Evolutionary conservation across 2,329 filamentous ascomycete species (phyloP), one percentile per base, ranked within the genome.

Genomic region (Pyricularia sp.): DNA sequence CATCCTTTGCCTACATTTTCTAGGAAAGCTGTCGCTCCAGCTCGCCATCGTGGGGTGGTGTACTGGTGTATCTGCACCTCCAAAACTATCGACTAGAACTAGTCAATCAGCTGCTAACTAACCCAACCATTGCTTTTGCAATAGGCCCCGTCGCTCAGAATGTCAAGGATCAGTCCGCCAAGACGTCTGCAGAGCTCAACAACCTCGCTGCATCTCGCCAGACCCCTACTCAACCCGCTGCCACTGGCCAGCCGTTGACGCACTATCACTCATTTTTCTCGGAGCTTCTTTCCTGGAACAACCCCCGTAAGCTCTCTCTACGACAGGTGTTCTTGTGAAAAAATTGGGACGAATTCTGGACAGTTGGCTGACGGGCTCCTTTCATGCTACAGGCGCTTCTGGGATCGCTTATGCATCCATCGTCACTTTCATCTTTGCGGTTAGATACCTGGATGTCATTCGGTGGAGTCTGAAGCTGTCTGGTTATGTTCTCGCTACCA

Each of bases 251-350:
- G 78, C 84, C 85, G 67, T 78, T 90, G 75, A 90, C 87, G 70
- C 87, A 90, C 78, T 91, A 90, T 77, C 88, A 91, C 81, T 90
- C 88, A 20, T 87, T 90, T 79, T 91, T 91, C 79, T 85, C 84
- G 67, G 87, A 89, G 77, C 83, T 91, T 69, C 81, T 91, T 71
- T 90, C 88, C 73, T 91, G 89, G 87, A 84, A 89, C 76, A 88
- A 89, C 77, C 87, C 87, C 76, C 85, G 87, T 88, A 82, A 76
- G 85, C 82, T 26, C 4, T 14, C 5, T 30, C 33, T 50, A 71
- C 67, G 14, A 23, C 14, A 26, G 12, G 1, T 28, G n/a, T 30
- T 2, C 42, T n/a, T 25, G 11, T n/a, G 23, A 55, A 20, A 64
- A 55, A 20, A 64, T 17, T 33, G 61, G 65, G 71, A 6, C 4